Conservation (phyloP, 805 yeast genomes). For the Starmerella cellae region DNA sequence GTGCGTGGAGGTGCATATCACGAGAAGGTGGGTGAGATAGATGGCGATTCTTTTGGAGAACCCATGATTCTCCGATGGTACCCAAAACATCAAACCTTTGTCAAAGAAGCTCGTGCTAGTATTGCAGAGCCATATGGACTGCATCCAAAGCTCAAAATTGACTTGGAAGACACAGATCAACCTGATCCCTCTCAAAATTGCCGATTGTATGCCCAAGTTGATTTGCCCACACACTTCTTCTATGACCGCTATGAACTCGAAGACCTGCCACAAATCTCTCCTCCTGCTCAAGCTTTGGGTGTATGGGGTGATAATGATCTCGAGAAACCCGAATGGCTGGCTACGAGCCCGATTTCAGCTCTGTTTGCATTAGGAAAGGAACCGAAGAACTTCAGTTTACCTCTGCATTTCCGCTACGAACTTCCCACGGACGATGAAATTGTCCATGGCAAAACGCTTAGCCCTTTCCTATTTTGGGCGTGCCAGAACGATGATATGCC, state of each 20-base stretch:
- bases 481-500: constrained; percentile 31
- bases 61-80: constrained; percentile 19
- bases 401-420: constrained; percentile 42
- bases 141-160: constrained; percentile 17
- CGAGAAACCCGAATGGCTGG: constrained; percentile 42
- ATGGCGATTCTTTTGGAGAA: neutral
- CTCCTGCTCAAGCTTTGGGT: constrained; percentile 27
- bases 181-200: constrained; percentile 27
- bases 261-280: constrained; percentile 22
- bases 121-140: constrained; percentile 20
- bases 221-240: constrained; percentile 36
- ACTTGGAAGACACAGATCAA: constrained; percentile 1
- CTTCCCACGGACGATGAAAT: constrained; percentile 27
- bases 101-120: neutral
- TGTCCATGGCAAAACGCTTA: constrained; percentile 23
- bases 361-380: constrained; percentile 24
- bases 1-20: neutral
- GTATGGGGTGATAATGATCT: constrained; percentile 45
- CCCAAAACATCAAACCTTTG: constrained; percentile 7
- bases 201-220: constrained; percentile 33
- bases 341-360: constrained; percentile 29
- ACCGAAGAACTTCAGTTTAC: constrained; percentile 27
- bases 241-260: constrained; percentile 44
- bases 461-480: constrained; percentile 39
- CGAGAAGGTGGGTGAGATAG: neutral